Percentiles rank a stretch among this genome's conserved stretches.
Evolutionary conservation across 495 filamentous ascomycete species (phyloP).

Genomic region (Neurospora sp.): DNA sequence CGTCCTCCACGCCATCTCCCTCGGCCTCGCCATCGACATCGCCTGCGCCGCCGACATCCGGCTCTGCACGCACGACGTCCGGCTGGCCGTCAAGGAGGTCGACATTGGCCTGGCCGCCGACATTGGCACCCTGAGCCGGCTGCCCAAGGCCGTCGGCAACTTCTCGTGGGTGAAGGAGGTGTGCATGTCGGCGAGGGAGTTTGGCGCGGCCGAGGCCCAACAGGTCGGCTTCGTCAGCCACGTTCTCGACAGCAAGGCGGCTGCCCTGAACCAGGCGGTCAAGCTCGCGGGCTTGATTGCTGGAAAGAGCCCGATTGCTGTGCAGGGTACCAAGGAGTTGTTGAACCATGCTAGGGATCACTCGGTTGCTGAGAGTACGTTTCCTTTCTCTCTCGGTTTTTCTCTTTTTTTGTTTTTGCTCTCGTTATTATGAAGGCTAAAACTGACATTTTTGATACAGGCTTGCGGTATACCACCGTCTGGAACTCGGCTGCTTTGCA

Average conservation of each 20-base stretch:
- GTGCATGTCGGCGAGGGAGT: conserved; percentile 64
- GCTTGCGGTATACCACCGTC: conserved; percentile 68
- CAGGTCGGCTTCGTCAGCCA: conserved; percentile 74
- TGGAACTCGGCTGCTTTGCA: conserved; percentile 85
- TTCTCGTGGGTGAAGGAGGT: conserved; percentile 89
- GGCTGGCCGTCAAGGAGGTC: conserved; percentile 83
- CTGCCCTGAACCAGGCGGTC: conserved; percentile 50
- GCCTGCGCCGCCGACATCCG: conserved; percentile 70
- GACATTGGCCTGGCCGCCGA: conserved; percentile 94
- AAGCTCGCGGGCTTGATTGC: conserved; percentile 59
- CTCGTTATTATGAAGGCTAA: not conserved
- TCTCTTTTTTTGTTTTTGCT: not conserved
- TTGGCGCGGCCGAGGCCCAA: conserved; percentile 68
- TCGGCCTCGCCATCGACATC: conserved; percentile 81
- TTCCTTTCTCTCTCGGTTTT: not conserved
- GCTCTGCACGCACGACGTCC: conserved; percentile 50
- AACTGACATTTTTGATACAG: conserved; percentile 23
- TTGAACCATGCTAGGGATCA: conserved; percentile 80
- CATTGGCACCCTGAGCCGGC: conserved; percentile 73
- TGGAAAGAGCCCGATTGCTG: conserved; percentile 79
- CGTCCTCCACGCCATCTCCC: conserved; percentile 69
- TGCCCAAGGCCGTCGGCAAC: conserved; percentile 74
- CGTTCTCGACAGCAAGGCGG: conserved; percentile 57
- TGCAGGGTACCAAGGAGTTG: conserved; percentile 87
- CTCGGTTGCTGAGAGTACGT: conserved; percentile 62